These are phyloP conservation scores for Hypoxylon sp. DNA, from an alignment of 2,329 filamentous ascomycete species.

Conservation along the genomic window DNA sequence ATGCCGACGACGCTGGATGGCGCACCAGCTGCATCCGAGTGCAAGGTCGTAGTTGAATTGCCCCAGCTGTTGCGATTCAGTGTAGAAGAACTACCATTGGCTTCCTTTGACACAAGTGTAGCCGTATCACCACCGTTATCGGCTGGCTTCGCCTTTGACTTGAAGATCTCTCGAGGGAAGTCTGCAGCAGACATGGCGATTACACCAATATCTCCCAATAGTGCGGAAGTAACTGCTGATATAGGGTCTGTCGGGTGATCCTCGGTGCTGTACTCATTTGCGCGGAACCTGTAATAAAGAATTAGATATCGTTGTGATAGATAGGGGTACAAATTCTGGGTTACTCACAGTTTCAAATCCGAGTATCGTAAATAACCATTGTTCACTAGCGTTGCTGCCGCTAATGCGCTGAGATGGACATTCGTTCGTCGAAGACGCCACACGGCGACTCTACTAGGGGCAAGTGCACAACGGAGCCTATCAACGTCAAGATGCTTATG, in stretches of 20 bases:
- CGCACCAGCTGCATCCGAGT: constrained; percentile 27
- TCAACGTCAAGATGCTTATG: constrained; percentile 74
- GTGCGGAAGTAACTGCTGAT: constrained; percentile 76
- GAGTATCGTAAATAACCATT: constrained; percentile 71
- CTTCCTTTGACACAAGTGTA: constrained; percentile 18
- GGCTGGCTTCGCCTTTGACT: constrained; percentile 39
- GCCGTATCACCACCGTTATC: constrained; percentile 22
- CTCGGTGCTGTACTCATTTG: constrained; percentile 77
- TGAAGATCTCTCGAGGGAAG: constrained; percentile 67
- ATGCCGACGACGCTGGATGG: constrained; percentile 29
- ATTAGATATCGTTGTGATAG: too few species aligned
- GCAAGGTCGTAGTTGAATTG: constrained; percentile 20
- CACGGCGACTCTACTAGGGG: constrained; percentile 73
- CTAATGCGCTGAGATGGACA: constrained; percentile 74
- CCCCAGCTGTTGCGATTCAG: constrained; percentile 7
- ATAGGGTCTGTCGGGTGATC: constrained; percentile 82
- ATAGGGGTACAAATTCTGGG: too few species aligned
- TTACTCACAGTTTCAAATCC: constrained; percentile 74
- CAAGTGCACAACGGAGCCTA: constrained; percentile 73
- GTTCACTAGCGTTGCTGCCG: constrained; percentile 73
- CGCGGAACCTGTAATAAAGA: constrained; percentile 53
- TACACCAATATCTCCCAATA: constrained; percentile 83
- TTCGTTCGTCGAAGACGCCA: constrained; percentile 78
- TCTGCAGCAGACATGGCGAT: constrained; percentile 87
- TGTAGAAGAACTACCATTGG: constrained; percentile 7